Evolutionary conservation across 2,329 filamentous ascomycete genomes (phyloP), one percentile per base, ranked within the genome.

Genomic region (Trichophyton rubrum): DNA sequence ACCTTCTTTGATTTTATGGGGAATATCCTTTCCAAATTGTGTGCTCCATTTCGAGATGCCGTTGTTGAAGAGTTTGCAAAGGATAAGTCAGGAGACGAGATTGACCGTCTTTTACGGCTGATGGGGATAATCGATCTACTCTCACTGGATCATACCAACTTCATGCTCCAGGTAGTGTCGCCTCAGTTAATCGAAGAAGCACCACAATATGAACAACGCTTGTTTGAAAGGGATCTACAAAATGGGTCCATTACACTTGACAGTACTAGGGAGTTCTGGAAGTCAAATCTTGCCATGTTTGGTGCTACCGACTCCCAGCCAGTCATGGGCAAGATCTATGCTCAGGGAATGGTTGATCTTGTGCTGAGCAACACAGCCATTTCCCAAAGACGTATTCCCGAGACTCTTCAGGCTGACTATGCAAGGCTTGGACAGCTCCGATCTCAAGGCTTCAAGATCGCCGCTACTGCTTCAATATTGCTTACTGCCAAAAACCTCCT

Each of bases 401-500:
- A 86, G 66, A 86, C 84, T 0, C 74, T 86, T 9, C 73, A 77
- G 30, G 75, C 85, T 3, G 84, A 86, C 65, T 70, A 74, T 38
- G 72, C 76, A 9, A 79, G 84, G 30, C 72, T 86, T 20, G 73
- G 75, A 11, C 74, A 75, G 41, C 74, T 85, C 51, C 79, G 83
- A 58, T 75, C 78, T 59, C 77, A 79, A 47, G 77, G 78, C 1
- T 77, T 84, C 61, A 78, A 81, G 60, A 80, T 85, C 62, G 79
- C 82, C 1, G 81, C 82, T 11, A 81, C 84, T 30, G 82, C 82
- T 30, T 80, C 82, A 4, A 83, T 86, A 59, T 73, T 86, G 2
- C 74, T 86, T 40, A 85, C 82, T 0, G 83, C 83, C 7, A 86
- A 86, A 73, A 86, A 85, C 62, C 73, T 85, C 3, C 78, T 86